Evolutionary conservation across 441 rosid species (phyloP), one percentile per base, ranked within the genome.

Genomic region (Euphorbia schlechtendalii): DNA sequence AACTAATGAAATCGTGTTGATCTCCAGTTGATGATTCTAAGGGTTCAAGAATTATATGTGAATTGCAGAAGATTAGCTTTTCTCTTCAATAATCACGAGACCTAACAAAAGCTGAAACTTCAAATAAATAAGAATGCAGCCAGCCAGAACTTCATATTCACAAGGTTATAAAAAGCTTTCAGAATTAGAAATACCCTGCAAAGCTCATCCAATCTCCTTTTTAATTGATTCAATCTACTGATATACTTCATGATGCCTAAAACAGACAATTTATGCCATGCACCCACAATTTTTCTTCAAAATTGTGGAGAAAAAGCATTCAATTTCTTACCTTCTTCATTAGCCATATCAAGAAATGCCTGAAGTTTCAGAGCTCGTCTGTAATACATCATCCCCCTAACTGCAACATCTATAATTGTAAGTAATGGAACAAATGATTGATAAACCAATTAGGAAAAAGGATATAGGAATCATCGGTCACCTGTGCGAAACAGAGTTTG

Each of bases 321-420:
- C 10, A 51, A 34, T 68, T 53, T 60, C 66, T 78, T 79, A 94
- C 99, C 96, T 45, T 45, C 67, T 77, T 89, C 96, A 69, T 59
- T 43, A 80, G 99, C 99, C 99, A 94, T 91, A 82, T 94, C 99
- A 76, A 94, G 96, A 70, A 91, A 94, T 67, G 99, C 98, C 76
- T 94, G 99, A 75, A 94, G 96, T 87, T 81, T 94, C 73, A 94
- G 75, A 69, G 99, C 99, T 52, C 99, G 83, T 82, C 91, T 80
- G 73, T 89, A 94, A 68, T 94, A 94, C 99, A 91, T 91, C 99
- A 94, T 94, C 58, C 99, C 99, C 79, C 98, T 82, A 65, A 94
- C 96, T 94, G 95, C 76, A 81, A 63, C 20, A 63, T 63, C 32
- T 20, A 28, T 65, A 21, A 17, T 57, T 58, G 66, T 73, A 58